phyloP scores from a whole-genome alignment of 441 rosid genomes.

The Bruguiera hainesii region DNA sequence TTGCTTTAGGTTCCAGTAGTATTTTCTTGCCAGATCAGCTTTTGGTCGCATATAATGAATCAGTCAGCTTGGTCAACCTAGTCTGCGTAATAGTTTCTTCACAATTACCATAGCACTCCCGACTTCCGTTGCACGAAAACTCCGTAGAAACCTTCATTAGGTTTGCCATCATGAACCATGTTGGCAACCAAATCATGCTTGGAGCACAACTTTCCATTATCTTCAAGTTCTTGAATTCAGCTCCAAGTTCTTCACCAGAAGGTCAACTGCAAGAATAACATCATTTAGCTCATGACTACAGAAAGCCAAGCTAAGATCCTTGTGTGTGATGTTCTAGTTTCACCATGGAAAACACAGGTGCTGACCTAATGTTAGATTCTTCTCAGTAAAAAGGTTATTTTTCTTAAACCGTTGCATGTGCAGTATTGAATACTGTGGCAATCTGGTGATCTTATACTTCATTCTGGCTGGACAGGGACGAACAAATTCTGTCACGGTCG shows the following conservation, averaged over 20 bases:
- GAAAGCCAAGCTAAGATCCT: not conserved
- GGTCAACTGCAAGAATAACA: slow-evolving; percentile 57
- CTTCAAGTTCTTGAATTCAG: slow-evolving; percentile 73
- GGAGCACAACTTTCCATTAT: slow-evolving; percentile 50
- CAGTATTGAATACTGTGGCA: slow-evolving; percentile 79
- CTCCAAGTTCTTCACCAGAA: slow-evolving; percentile 92
- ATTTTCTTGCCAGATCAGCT: too few relatives aligned
- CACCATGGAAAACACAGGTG: not conserved
- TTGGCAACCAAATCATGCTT: slow-evolving; percentile 91
- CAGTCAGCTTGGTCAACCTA: too few relatives aligned
- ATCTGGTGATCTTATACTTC: slow-evolving; percentile 75
- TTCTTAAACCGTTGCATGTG: slow-evolving; percentile 92
- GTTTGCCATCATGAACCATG: slow-evolving; percentile 90
- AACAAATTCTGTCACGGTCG: slow-evolving; percentile 76
- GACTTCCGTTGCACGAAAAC: slow-evolving; percentile 94
- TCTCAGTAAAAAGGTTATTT: slow-evolving; percentile 88
- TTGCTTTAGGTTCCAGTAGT: too few relatives aligned
- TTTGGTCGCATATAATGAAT: too few relatives aligned
- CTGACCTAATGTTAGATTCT: slow-evolving; percentile 90
- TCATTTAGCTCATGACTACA: slow-evolving; percentile 5
- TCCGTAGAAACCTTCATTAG: slow-evolving; percentile 78
- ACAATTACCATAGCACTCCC: slow-evolving; percentile 73
- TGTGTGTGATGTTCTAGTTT: not conserved
- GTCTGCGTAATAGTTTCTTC: too few relatives aligned
- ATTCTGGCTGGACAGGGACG: slow-evolving; percentile 77